Evolutionary conservation across 139 green algal species (phyloP).

Genomic region (Chlamydomonas sphaeroides): DNA sequence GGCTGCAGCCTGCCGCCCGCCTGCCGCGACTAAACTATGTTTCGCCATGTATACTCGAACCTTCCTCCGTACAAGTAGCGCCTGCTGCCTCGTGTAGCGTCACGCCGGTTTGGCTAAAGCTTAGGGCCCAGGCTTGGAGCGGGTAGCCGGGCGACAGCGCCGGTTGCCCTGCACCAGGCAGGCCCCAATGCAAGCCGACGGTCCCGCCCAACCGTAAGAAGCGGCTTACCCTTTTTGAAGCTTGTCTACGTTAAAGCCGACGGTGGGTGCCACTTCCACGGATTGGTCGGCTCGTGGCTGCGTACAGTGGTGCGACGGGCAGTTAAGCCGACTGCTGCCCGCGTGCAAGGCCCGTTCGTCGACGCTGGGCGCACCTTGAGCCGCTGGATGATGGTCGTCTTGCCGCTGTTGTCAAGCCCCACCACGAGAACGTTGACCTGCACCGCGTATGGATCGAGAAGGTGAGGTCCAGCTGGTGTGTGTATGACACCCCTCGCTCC

Average conservation of each 20-base stretch:
- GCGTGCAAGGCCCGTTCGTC: not conserved
- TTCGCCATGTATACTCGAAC: too few relatives aligned
- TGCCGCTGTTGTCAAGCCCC: slow-evolving; percentile 86
- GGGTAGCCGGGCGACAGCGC: not conserved
- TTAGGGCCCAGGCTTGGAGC: not conserved
- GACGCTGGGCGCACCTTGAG: slow-evolving; percentile 63
- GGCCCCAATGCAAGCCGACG: not conserved
- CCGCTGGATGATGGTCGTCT: slow-evolving; percentile 81
- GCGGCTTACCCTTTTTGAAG: slow-evolving; percentile 65
- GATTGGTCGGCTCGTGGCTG: slow-evolving; percentile 63
- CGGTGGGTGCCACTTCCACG: slow-evolving; percentile 73
- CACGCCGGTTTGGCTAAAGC: too few relatives aligned
- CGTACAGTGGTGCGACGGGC: not conserved
- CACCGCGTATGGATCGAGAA: not conserved
- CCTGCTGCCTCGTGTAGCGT: too few relatives aligned
- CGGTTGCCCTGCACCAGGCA: not conserved
- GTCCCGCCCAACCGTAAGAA: not conserved
- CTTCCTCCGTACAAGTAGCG: too few relatives aligned
- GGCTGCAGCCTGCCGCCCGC: too few relatives aligned
- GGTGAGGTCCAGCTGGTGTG: not conserved
- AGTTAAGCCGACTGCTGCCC: not conserved
- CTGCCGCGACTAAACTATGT: too few relatives aligned
- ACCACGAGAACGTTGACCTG: slow-evolving; percentile 86
- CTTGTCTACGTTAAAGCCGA: slow-evolving; percentile 80
- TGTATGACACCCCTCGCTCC: too few relatives aligned